These are phyloP conservation scores for Cutaneotrichosporon sp. DNA, from an alignment of 1,284 basidiomycete genomes.

Conservation along the genomic window DNA sequence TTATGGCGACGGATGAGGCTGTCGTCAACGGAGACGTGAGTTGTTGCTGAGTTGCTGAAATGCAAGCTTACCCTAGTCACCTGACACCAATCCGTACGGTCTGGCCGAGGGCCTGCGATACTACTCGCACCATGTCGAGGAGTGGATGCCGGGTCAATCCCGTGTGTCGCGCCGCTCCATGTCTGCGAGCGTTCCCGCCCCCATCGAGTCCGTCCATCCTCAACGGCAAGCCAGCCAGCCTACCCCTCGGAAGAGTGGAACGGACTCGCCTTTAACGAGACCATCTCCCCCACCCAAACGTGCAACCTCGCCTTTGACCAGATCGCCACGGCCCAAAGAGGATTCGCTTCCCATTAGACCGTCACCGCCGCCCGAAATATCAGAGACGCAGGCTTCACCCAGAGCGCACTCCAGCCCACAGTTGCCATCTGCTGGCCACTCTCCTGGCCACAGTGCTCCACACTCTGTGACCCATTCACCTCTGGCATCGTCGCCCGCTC, in stretches of 20 bases:
- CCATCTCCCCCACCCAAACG: conserved; percentile 1
- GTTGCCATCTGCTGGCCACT: neutral
- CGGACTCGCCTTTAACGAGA: neutral
- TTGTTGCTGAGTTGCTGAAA: neutral
- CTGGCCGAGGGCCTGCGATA: conserved; percentile 87
- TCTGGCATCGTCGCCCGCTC: neutral
- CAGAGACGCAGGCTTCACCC: neutral
- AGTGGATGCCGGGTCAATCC: conserved; percentile 60
- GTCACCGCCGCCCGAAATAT: neutral
- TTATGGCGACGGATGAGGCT: conserved; percentile 78
- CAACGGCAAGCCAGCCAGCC: neutral
- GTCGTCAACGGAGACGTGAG: conserved; percentile 72
- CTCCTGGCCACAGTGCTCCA: too few relatives aligned
- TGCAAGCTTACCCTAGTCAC: conserved; percentile 50
- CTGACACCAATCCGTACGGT: conserved; percentile 49
- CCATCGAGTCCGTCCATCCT: neutral
- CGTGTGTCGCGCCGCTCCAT: conserved; percentile 3
- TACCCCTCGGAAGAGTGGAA: neutral
- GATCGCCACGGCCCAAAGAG: too few relatives aligned
- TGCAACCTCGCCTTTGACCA: too few relatives aligned
- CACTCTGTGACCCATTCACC: neutral
- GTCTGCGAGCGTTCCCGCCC: neutral
- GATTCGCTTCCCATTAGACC: too few relatives aligned
- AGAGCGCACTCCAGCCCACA: neutral
- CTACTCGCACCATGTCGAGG: conserved; percentile 88